Conservation (phyloP, 305 asterid species). For the Fraxinus nigra region DNA sequence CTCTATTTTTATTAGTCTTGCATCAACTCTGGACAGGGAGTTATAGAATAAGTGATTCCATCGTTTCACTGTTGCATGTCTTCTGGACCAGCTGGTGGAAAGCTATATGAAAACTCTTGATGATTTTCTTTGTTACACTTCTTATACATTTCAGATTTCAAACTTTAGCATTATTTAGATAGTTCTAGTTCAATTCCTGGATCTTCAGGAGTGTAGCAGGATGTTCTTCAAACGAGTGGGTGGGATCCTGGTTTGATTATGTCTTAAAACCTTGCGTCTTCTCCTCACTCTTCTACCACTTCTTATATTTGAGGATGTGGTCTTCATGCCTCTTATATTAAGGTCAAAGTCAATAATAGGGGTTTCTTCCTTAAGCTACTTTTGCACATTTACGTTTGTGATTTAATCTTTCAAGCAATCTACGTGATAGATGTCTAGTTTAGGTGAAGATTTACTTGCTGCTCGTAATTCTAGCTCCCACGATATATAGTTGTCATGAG, state of each 20-base stretch:
- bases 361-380: neutral
- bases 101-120: neutral
- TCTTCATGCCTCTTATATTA: neutral
- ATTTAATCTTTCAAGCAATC: neutral
- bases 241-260: neutral
- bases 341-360: neutral
- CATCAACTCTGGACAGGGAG: neutral
- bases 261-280: neutral
- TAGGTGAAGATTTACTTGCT: neutral
- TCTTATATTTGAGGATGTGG: neutral
- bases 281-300: neutral
- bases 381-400: neutral
- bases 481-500: neutral
- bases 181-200: neutral
- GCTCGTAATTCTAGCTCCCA: neutral
- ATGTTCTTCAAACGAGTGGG: neutral
- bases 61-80: neutral
- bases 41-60: neutral
- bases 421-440: neutral
- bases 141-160: neutral
- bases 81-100: neutral
- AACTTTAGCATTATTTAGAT: neutral
- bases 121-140: neutral
- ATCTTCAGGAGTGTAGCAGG: neutral
- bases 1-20: neutral